These are phyloP conservation scores for Colletotrichum sp. DNA, from an alignment of 2,329 filamentous ascomycete species.

Conservation along the genomic window DNA sequence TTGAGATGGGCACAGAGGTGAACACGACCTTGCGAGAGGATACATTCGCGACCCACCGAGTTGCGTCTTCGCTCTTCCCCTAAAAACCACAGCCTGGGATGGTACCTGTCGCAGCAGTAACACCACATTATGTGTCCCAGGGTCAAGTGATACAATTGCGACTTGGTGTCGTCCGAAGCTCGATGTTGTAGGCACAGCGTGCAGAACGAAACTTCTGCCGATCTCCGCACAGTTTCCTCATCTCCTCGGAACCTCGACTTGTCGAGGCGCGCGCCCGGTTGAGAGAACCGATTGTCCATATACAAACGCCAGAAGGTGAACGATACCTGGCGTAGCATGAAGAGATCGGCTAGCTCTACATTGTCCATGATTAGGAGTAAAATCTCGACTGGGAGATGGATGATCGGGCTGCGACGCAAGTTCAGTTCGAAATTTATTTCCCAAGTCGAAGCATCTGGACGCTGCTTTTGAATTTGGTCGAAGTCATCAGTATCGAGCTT, in stretches of 20 bases:
- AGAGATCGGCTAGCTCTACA: not conserved
- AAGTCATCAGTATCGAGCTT: rapidly evolving
- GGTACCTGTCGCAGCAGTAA: not conserved
- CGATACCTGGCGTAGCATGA: not conserved
- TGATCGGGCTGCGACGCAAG: not conserved
- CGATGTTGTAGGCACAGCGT: not conserved
- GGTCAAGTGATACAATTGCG: not conserved
- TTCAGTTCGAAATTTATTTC: not conserved
- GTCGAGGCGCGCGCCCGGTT: not conserved
- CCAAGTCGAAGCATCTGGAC: not conserved
- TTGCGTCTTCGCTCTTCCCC: not conserved
- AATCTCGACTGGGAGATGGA: not conserved
- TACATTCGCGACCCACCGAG: not conserved
- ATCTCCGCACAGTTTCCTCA: not conserved
- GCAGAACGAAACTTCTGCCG: not conserved
- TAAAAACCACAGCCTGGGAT: not conserved
- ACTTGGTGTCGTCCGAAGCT: rapidly evolving
- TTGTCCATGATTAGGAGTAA: not conserved
- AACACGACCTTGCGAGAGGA: rapidly evolving
- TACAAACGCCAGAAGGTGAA: not conserved
- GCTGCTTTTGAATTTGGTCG: not conserved
- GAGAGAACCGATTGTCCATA: not conserved
- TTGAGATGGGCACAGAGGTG: not conserved
- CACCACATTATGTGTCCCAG: not conserved
- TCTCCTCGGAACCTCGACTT: not conserved